Evolutionary conservation across 495 filamentous ascomycete genomes (phyloP).

Genomic region (Sphaerosporella brunnea): DNA sequence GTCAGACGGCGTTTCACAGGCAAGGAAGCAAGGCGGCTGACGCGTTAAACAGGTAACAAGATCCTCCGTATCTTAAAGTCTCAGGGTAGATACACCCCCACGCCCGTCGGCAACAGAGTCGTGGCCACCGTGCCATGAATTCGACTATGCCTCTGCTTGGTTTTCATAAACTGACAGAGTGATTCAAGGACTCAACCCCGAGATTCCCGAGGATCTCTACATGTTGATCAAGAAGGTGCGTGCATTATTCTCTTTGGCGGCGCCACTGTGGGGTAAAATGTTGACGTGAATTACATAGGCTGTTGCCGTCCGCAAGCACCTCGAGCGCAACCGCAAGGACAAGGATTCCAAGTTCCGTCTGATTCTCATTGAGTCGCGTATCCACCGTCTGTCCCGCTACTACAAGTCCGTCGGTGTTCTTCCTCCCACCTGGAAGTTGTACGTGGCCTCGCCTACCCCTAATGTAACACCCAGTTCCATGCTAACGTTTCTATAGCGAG

Average conservation of each 20-base stretch:
- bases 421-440: conserved; percentile 93
- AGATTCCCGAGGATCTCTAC: conserved; percentile 94
- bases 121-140: not conserved
- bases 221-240: conserved; percentile 97
- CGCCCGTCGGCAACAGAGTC: not conserved
- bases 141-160: conserved; percentile 76
- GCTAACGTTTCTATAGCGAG: conserved; percentile 24
- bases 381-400: conserved; percentile 45
- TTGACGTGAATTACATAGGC: no score
- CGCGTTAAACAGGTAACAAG: conserved; percentile 62
- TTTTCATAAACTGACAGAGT: conserved; percentile 85
- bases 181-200: conserved; percentile 92
- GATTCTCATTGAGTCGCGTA: conserved; percentile 99
- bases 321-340: conserved; percentile 99
- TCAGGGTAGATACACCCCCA: conserved; percentile 44
- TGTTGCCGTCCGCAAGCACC: conserved; percentile 98
- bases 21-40: not conserved
- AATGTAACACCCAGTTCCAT: not conserved
- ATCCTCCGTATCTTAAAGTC: conserved; percentile 97
- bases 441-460: conserved; percentile 4
- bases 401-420: conserved; percentile 99
- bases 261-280: no score
- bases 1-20: no score
- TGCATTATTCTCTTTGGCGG: no score
- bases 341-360: conserved; percentile 99